These are phyloP conservation scores for Xylariales sp. DNA, from an alignment of 2,329 filamentous ascomycete genomes.

Conservation along the genomic window DNA sequence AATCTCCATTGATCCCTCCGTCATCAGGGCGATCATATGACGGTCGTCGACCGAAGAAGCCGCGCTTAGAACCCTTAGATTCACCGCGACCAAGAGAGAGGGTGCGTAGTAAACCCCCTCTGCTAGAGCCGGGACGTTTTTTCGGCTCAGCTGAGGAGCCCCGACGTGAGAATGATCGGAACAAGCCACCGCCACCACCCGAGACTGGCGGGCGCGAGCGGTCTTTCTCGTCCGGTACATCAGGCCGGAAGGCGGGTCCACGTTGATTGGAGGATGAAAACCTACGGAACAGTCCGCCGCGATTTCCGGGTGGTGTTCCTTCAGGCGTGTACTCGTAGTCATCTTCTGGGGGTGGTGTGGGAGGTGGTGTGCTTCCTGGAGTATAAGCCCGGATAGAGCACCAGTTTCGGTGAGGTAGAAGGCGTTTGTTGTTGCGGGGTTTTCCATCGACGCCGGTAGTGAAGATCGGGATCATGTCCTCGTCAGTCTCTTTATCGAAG, in stretches of 20 bases:
- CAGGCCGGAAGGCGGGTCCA: constrained; percentile 30
- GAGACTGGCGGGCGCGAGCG: constrained; percentile 46
- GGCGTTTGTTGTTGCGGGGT: constrained; percentile 81
- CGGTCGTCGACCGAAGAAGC: constrained; percentile 37
- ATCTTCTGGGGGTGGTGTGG: constrained; percentile 56
- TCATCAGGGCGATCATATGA: constrained; percentile 37
- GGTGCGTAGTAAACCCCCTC: constrained; percentile 48
- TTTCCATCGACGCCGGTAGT: constrained; percentile 84
- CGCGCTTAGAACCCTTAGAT: constrained; percentile 34
- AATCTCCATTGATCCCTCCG: constrained; percentile 52
- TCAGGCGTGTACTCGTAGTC: constrained; percentile 36
- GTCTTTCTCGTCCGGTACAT: constrained; percentile 34
- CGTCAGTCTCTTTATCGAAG: constrained; percentile 74
- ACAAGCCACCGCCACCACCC: constrained; percentile 34
- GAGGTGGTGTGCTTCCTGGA: constrained; percentile 70
- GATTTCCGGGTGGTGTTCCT: constrained; percentile 29
- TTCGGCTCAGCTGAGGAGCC: constrained; percentile 31
- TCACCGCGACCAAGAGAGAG: constrained; percentile 57
- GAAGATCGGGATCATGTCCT: constrained; percentile 95
- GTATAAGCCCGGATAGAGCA: constrained; percentile 84
- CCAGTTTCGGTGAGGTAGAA: constrained; percentile 91
- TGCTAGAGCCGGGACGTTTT: constrained; percentile 28
- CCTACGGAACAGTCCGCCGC: constrained; percentile 39
- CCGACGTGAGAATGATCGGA: constrained; percentile 42
- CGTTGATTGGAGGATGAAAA: constrained; percentile 36